Evolutionary conservation across 78 protist genomes (phyloP).

Genomic region (Dictyostelium brefeldianum): DNA sequence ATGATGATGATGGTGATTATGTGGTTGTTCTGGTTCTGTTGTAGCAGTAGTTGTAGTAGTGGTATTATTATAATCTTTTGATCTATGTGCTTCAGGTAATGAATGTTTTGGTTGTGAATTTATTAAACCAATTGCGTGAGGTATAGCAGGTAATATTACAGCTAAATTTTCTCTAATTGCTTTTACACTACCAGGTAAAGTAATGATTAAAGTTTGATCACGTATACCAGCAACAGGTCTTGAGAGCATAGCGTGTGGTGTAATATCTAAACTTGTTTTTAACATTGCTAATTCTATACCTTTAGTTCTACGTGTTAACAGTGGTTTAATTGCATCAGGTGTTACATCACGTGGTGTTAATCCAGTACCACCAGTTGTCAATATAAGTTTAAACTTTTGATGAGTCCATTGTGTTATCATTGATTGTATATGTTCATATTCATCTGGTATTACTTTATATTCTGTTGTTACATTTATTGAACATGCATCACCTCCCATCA

Average conservation of each 20-base stretch:
- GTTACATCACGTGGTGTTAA: constrained; percentile 75
- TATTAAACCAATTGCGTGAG: constrained; percentile 51
- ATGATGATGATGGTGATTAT: constrained; percentile 15
- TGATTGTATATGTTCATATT: constrained; percentile 35
- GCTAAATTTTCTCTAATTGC: constrained; percentile 70
- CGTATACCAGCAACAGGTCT: constrained; percentile 75
- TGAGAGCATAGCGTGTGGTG: constrained; percentile 75
- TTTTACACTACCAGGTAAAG: constrained; percentile 81
- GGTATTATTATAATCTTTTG: constrained; percentile 17
- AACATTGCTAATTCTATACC: constrained; percentile 78
- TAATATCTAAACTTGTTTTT: constrained; percentile 40
- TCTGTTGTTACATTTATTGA: not conserved
- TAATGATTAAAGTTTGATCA: constrained; percentile 50
- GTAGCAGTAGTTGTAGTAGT: not conserved
- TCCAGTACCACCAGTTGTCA: constrained; percentile 83
- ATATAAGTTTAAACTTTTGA: constrained; percentile 30
- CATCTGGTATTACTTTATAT: constrained; percentile 76
- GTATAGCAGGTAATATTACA: constrained; percentile 38
- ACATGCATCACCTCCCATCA: not conserved
- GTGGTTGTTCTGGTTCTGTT: not conserved
- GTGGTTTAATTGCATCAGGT: constrained; percentile 80
- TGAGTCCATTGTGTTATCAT: constrained; percentile 34
- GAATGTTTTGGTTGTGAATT: constrained; percentile 4
- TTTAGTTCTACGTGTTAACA: constrained; percentile 25
- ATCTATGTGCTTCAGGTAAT: constrained; percentile 9